Evolutionary conservation across 345 rosid genomes (phyloP), one percentile per base, ranked within the genome.

Genomic region (Cochlearia excelsa): DNA sequence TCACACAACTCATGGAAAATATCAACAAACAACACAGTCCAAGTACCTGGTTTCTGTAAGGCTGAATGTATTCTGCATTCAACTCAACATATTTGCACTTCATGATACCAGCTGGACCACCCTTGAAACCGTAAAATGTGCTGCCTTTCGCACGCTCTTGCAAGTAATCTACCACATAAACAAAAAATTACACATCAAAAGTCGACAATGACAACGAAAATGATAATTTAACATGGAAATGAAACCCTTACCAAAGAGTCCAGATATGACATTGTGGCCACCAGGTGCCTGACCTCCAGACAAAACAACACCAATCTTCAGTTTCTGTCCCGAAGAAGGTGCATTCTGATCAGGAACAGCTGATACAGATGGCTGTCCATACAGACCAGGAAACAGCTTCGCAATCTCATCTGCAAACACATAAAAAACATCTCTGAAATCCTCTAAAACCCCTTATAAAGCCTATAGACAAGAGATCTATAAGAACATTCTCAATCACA

Each of bases 231-330:
- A 26, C 45, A 11, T 16, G 1, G 6, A 5, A 16, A 35, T 29
- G 0, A 67, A 60, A 61, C 45, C 23, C 86, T 76, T 65, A 94
- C 99, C 99, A 38, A 74, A 94, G 50, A 94, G 66, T 59, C 97
- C 97, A 42, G 80, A 86, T 11, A 94, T 90, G 42, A 94, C 99
- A 79, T 94, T 94, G 82, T 90, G 97, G 7, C 99, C 99, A 48
- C 99, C 99, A 5, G 97, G 99, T 8, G 99, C 97, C 71, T 94
- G 99, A 39, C 99, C 99, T 35, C 99, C 99, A 0, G 99, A 93
- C 54, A 93, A 66, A 55, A 93, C 99, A 50, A 89, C 95, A 30
- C 97, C 99, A 7, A 93, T 85, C 83, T 87, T 93, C 71, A 89
- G 52, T 70, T 82, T 84, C 74, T 68, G 79, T 49, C 51, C 77